Conservation (phyloP, 768 basidiomycete genomes). For the Phlebiopsis gigantea region DNA sequence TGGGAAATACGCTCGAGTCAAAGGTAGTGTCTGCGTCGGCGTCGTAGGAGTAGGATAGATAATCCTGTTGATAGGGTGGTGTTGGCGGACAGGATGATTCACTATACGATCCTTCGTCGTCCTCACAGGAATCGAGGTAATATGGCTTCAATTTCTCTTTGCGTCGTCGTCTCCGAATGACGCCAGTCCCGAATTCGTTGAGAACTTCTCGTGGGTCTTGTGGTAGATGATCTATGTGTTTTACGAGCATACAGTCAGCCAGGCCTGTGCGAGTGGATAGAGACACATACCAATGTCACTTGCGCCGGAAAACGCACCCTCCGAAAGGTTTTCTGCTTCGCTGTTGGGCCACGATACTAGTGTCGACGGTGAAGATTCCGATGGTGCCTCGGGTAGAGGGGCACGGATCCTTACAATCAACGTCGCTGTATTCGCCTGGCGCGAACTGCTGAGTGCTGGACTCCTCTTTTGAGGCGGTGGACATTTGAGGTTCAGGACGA, state of each 20-base stretch:
- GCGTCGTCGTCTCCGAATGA: too few relatives aligned
- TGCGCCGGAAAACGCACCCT: neutral
- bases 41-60: slow-evolving; percentile 5
- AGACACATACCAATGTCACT: neutral
- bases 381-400: neutral
- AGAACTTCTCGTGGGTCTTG: too few relatives aligned
- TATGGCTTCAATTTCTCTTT: too few relatives aligned
- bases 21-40: slow-evolving; percentile 7
- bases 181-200: too few relatives aligned
- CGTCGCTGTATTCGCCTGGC: slow-evolving; percentile 14
- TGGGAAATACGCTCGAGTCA: neutral
- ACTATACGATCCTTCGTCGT: slow-evolving; percentile 17
- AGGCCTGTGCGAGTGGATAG: too few relatives aligned
- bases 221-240: too few relatives aligned
- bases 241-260: too few relatives aligned
- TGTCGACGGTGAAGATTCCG: neutral
- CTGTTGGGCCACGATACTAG: neutral
- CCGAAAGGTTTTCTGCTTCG: slow-evolving; percentile 1
- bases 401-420: slow-evolving; percentile 17
- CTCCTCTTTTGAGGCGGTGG: slow-evolving; percentile 20
- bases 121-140: slow-evolving; percentile 37
- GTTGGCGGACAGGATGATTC: slow-evolving; percentile 9
- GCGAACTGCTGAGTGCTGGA: slow-evolving; percentile 12
- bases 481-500: slow-evolving; percentile 16
- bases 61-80: slow-evolving; percentile 4